Base-by-base conservation (phyloP, 2,329 filamentous ascomycete genomes). In the Rhynchosporium secalis region DNA sequence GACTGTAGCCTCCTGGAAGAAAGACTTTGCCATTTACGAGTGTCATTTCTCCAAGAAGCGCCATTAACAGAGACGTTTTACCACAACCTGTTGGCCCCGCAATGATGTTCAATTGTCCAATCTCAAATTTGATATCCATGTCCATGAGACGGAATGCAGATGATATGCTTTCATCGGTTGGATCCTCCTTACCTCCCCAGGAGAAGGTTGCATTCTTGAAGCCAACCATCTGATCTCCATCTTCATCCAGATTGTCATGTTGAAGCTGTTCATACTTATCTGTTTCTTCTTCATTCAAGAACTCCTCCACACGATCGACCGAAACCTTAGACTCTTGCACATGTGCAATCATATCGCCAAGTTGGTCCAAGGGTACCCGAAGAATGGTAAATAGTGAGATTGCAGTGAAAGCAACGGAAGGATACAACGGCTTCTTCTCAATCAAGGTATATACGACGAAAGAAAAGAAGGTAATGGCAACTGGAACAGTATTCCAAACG, bases 311-410 rank as follows among this genome's bases (percentile, higher is more conserved):
- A 80, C 95, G 93, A 72, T 97, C 93, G 57, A 99, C 87, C 0
- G 95, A 99, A 26, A 99, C 94, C 78, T 96, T 96, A 29, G 93
- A 91, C 77, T 99, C 95, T 78, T 97, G 92, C 3, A 99, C 93
- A 77, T 98, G 95, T 10, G 95, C 95, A 72, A 98, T 89, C 95
- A 99, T 99, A 76, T 99, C 95, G 56, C 95, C 95, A 59, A 99
- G 83, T 77, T 98, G 94, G 75, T 99, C 95, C 51, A 99, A 80
- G 4, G 95, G 95, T 58, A 97, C 91, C 54, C 95, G 88, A 13
- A 99, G 86, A 46, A 99, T 86, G 74, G 93, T 93, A 76, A 99
- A 99, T 67, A 99, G 87, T 0, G 95, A 98, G 59, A 99, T 87
- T 43, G 95, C 92, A 1, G 95, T 97, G 76, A 99, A 99, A 3